Evolutionary conservation across 2,329 filamentous ascomycete species (phyloP).

Genomic region (Colletotrichum acutatum): DNA sequence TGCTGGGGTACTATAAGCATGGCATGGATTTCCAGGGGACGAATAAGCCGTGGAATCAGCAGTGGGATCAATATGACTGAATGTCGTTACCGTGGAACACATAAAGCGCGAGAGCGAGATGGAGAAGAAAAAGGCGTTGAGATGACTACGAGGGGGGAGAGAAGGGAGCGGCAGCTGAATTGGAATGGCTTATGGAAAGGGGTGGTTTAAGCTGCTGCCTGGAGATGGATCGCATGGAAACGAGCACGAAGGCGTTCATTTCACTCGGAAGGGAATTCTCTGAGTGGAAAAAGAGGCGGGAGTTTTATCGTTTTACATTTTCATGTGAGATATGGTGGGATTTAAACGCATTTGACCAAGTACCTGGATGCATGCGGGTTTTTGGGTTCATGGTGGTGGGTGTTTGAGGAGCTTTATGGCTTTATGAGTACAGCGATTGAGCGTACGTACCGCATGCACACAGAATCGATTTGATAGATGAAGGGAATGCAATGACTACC

Average conservation of each 20-base stretch:
- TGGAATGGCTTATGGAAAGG: neutral
- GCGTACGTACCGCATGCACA: neutral
- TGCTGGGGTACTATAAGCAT: slow-evolving; percentile 73
- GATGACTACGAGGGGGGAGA: neutral
- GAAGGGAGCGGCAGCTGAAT: no score
- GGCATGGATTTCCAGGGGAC: slow-evolving; percentile 62
- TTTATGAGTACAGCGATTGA: neutral
- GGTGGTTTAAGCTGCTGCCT: neutral
- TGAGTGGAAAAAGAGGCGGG: no score
- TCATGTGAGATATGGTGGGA: neutral
- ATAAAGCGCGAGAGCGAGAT: neutral
- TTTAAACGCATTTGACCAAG: neutral
- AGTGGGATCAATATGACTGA: slow-evolving; percentile 47
- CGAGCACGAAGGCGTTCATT: neutral
- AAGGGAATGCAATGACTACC: neutral
- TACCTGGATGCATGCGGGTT: neutral
- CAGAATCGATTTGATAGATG: neutral
- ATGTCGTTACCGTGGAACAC: neutral
- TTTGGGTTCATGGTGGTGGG: neutral
- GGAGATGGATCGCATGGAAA: neutral
- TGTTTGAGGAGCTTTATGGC: neutral
- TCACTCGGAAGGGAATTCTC: no score
- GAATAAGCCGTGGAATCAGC: slow-evolving; percentile 63
- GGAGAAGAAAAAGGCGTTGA: neutral
- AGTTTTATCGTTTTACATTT: neutral